A percentile compares a stretch with the other conserved stretches of the same genome.
phyloP scores from a whole-genome alignment of 2,329 filamentous ascomycete genomes.

The Torrubiella hemipterigena region DNA sequence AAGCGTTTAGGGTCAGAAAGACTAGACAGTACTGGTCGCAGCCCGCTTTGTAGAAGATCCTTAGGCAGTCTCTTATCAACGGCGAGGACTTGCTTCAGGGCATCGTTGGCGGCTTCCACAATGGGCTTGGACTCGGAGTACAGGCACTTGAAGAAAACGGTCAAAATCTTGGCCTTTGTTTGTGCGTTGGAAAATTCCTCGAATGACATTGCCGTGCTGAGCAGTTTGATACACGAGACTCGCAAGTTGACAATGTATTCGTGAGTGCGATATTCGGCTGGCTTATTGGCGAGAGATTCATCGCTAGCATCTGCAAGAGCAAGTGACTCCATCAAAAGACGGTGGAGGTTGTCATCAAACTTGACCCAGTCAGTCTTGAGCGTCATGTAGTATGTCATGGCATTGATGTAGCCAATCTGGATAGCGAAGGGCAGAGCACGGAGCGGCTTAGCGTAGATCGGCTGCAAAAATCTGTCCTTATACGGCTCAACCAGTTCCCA shows the following conservation, averaged over 20 bases:
- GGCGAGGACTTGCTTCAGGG: constrained; percentile 74
- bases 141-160: constrained; percentile 94
- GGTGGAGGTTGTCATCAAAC: constrained; percentile 84
- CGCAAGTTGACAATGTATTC: constrained; percentile 85
- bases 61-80: constrained; percentile 89
- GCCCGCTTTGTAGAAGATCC: constrained; percentile 84
- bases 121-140: constrained; percentile 90
- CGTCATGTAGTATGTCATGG: constrained; percentile 87
- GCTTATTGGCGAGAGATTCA: constrained; percentile 84
- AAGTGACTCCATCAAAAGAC: constrained; percentile 84
- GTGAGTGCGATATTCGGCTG: constrained; percentile 87
- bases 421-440: constrained; percentile 85
- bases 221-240: constrained; percentile 83
- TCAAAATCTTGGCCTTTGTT: constrained; percentile 63
- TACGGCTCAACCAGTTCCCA: constrained; percentile 83
- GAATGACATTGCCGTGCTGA: constrained; percentile 88
- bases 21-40: constrained; percentile 92
- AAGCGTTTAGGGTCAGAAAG: constrained; percentile 87
- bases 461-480: constrained; percentile 77
- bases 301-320: constrained; percentile 91
- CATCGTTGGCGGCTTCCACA: constrained; percentile 85
- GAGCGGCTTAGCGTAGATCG: constrained; percentile 91
- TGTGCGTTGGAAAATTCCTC: constrained; percentile 74
- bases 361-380: constrained; percentile 80
- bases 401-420: constrained; percentile 97